phyloP scores from a whole-genome alignment of 768 basidiomycete genomes.

The Trichaptum fuscoviolaceum region DNA sequence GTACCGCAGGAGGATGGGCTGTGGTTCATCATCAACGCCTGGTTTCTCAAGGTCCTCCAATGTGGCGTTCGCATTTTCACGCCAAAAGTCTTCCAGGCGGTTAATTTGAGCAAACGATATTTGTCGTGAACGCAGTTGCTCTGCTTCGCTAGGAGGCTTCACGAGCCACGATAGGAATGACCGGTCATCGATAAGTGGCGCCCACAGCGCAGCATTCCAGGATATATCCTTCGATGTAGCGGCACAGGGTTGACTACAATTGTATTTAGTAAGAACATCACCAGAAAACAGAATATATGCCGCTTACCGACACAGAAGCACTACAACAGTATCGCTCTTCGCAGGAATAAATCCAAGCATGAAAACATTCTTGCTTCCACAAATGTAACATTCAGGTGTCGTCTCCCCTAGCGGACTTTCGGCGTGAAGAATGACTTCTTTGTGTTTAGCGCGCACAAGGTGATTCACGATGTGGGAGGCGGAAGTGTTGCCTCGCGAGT shows the following conservation, averaged over 20 bases:
- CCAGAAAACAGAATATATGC: conserved; percentile 2
- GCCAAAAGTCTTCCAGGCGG: conserved; percentile 95
- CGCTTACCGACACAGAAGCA: conserved; percentile 88
- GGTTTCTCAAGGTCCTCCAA: conserved; percentile 97
- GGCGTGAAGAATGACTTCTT: conserved; percentile 94
- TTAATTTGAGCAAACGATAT: conserved; percentile 98
- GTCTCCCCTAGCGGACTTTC: conserved; percentile 96
- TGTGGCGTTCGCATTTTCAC: conserved; percentile 90
- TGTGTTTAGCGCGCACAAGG: conserved; percentile 97
- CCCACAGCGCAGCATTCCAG: conserved; percentile 98
- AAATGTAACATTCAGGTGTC: conserved; percentile 98
- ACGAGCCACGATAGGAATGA: conserved; percentile 99
- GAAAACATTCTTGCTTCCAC: conserved; percentile 98
- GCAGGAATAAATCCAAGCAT: conserved; percentile 99
- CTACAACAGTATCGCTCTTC: conserved; percentile 98
- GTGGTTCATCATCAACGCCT: conserved; percentile 96
- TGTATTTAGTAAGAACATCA: conserved; percentile 9
- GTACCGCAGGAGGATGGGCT: conserved; percentile 83
- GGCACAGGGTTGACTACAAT: conserved; percentile 88
- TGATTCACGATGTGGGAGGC: conserved; percentile 99
- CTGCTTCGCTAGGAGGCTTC: conserved; percentile 93
- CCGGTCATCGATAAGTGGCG: conserved; percentile 96
- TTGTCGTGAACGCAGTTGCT: conserved; percentile 93
- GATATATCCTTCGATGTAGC: conserved; percentile 96
- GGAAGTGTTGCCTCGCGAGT: conserved; percentile 95